Evolutionary conservation across 2,329 filamentous ascomycete species (phyloP).

Genomic region (Celoporthe dispersa): DNA sequence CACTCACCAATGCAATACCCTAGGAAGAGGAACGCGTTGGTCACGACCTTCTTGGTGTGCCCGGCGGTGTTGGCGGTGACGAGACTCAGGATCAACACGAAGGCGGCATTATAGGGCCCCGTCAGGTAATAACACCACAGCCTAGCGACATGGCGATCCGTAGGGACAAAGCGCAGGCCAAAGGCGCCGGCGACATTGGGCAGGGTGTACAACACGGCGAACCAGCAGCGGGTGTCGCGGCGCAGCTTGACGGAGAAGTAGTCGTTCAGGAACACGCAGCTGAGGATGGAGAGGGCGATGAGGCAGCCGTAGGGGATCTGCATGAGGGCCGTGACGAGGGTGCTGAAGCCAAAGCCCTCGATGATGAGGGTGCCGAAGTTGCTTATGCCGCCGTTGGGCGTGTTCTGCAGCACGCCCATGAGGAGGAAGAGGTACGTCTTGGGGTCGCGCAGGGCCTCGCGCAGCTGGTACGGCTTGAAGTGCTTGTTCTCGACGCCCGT

Average conservation of each 20-base stretch:
- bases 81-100: constrained; percentile 48
- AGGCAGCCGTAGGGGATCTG: constrained; percentile 36
- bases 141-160: constrained; percentile 49
- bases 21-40: constrained; percentile 24
- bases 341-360: constrained; percentile 54
- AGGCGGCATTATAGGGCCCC: constrained; percentile 58
- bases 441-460: constrained; percentile 40
- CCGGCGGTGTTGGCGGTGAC: constrained; percentile 35
- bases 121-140: constrained; percentile 60
- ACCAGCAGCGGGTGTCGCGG: constrained; percentile 33
- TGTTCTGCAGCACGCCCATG: constrained; percentile 29
- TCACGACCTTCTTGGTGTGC: constrained; percentile 35
- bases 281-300: constrained; percentile 37
- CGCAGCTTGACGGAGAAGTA: constrained; percentile 33
- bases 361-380: constrained; percentile 57
- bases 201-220: constrained; percentile 54
- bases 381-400: constrained; percentile 38
- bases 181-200: constrained; percentile 59
- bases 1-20: constrained; percentile 30
- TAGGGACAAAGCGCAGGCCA: constrained; percentile 53
- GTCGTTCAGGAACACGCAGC: constrained; percentile 31
- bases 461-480: constrained; percentile 38
- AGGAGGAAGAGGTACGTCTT: constrained; percentile 37
- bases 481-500: constrained; percentile 42
- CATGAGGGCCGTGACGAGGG: constrained; percentile 45